Percentiles rank a stretch among this genome's conserved stretches.
These are phyloP conservation scores for Striga asiatica DNA, from an alignment of 257 asterid species.

Conservation along the genomic window DNA sequence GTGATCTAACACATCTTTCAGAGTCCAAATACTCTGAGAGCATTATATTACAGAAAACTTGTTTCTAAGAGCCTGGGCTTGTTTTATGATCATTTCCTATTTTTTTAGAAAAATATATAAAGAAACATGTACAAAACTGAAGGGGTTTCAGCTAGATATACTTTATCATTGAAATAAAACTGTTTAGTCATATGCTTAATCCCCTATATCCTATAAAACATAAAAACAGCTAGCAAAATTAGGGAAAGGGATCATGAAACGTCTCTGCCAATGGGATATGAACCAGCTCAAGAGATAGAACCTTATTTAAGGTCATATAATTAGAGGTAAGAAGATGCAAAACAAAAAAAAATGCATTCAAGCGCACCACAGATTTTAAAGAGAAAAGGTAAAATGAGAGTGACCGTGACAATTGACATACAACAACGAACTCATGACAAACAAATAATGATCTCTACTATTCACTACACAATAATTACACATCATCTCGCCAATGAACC, in stretches of 20 bases:
- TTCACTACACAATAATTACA: background rate
- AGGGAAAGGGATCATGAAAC: background rate
- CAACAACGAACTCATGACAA: background rate
- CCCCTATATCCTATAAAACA: background rate
- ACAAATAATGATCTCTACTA: background rate
- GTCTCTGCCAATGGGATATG: background rate
- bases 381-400: background rate
- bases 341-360: background rate
- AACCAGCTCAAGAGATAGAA: background rate
- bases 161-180: background rate
- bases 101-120: background rate
- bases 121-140: background rate
- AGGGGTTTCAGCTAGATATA: slow-evolving; percentile 2
- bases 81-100: background rate
- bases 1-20: background rate
- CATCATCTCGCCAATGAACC: background rate
- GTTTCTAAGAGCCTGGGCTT: background rate
- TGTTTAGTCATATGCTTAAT: background rate
- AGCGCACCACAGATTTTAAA: background rate
- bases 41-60: background rate
- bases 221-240: background rate
- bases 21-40: background rate
- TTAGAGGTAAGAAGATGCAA: background rate
- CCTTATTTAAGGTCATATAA: background rate
- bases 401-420: background rate